Evolutionary conservation across 768 basidiomycete genomes (phyloP).

Genomic region (Serpula lacrymans): DNA sequence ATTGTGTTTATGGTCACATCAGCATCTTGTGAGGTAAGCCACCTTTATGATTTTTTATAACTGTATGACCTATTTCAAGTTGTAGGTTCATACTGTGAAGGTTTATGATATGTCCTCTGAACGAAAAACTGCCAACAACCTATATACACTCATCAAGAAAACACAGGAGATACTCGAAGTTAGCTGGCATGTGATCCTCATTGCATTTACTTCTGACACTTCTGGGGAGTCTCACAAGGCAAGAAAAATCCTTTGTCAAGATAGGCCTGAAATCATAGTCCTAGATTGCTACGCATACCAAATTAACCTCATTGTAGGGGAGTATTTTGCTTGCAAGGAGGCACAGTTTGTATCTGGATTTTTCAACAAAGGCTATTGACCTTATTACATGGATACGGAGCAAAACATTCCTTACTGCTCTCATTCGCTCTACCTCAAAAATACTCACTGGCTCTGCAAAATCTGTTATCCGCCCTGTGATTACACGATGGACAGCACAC

Average conservation of each 20-base stretch:
- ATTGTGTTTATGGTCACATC: conserved; percentile 6
- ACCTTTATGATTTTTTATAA: neutral
- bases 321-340: conserved; percentile 28
- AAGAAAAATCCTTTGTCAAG: neutral
- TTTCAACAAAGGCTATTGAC: conserved; percentile 22
- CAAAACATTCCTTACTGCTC: conserved; percentile 28
- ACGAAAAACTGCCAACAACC: conserved; percentile 1
- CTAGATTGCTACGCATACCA: conserved; percentile 5
- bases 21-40: neutral
- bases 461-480: conserved; percentile 14
- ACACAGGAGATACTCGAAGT: neutral
- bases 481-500: conserved; percentile 20
- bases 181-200: neutral
- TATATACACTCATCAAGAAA: neutral
- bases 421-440: conserved; percentile 14
- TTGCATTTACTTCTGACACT: conserved; percentile 1
- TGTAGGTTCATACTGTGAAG: neutral
- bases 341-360: conserved; percentile 10
- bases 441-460: too few relatives aligned
- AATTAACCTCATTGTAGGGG: conserved; percentile 34
- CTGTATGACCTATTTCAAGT: neutral
- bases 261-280: neutral
- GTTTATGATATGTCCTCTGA: conserved; percentile 4
- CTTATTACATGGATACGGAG: conserved; percentile 35
- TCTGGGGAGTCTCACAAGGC: conserved; percentile 3